Evolutionary conservation across 116 monocot species (phyloP).

Genomic region (Papilionanthe hybrid): DNA sequence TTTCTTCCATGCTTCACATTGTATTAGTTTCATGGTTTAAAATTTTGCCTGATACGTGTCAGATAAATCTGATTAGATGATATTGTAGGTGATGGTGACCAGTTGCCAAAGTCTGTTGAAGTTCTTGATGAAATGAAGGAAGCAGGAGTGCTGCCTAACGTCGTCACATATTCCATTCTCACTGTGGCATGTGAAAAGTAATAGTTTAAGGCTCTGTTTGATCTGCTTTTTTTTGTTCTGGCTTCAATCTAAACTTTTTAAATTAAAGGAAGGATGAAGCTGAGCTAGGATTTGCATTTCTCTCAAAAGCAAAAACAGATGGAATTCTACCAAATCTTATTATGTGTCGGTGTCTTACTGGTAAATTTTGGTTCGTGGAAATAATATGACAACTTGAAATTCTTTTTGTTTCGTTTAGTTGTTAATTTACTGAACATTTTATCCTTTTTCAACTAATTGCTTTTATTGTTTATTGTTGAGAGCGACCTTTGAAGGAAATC

Average conservation of each 20-base stretch:
- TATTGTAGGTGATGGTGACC: constrained; percentile 77
- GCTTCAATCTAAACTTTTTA: constrained; percentile 12
- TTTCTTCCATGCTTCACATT: not conserved
- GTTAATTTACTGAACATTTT: not conserved
- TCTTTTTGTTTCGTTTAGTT: not conserved
- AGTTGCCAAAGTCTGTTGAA: constrained; percentile 55
- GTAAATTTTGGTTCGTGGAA: constrained; percentile 21
- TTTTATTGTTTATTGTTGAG: not conserved
- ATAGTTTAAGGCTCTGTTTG: constrained; percentile 11
- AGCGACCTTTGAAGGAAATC: not conserved
- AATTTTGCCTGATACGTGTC: no score
- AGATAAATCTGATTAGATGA: not conserved
- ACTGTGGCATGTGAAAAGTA: constrained; percentile 94
- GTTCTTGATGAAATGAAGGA: constrained; percentile 72
- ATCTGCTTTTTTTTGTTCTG: constrained; percentile 1
- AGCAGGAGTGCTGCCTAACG: constrained; percentile 63
- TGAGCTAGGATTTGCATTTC: constrained; percentile 55
- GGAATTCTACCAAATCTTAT: constrained; percentile 54
- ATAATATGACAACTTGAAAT: not conserved
- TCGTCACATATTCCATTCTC: constrained; percentile 70
- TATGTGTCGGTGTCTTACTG: constrained; percentile 72
- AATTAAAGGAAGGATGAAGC: constrained; percentile 66
- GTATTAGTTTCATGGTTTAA: not conserved
- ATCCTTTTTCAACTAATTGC: not conserved
- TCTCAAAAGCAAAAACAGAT: constrained; percentile 58